Percentiles rank a stretch among this genome's conserved stretches.
phyloP scores from a whole-genome alignment of 2,329 filamentous ascomycete genomes.

The Fusarium paranaense region DNA sequence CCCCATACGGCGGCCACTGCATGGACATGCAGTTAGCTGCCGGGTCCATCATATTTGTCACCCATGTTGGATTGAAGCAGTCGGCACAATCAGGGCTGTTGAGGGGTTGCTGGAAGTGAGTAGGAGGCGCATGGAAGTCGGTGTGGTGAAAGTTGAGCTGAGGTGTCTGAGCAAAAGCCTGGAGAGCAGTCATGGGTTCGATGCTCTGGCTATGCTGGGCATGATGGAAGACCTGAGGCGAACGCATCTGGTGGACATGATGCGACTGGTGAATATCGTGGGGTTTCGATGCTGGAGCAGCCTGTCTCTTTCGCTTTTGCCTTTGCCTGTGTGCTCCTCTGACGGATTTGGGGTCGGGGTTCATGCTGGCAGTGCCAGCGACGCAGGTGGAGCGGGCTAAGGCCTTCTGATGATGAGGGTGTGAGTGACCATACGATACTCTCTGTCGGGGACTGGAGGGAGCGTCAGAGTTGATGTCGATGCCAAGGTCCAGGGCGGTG shows the following conservation, averaged over 20 bases:
- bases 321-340: constrained; percentile 30
- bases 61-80: constrained; percentile 28
- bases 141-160: constrained; percentile 33
- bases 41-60: constrained; percentile 28
- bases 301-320: constrained; percentile 28
- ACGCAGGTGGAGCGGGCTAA: constrained; percentile 26
- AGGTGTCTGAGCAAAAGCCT: constrained; percentile 33
- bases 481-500: constrained; percentile 28
- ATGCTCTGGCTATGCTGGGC: constrained; percentile 20
- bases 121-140: constrained; percentile 25
- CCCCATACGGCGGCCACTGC: constrained; percentile 42
- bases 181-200: constrained; percentile 39
- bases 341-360: constrained; percentile 2
- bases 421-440: background rate
- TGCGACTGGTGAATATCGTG: constrained; percentile 27
- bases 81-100: constrained; percentile 13
- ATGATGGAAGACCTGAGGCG: constrained; percentile 26
- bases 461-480: constrained; percentile 25
- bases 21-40: constrained; percentile 28
- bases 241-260: constrained; percentile 28
- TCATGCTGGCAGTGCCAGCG: constrained; percentile 17
- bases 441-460: background rate
- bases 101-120: constrained; percentile 31
- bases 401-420: constrained; percentile 4
- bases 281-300: constrained; percentile 12